Base-by-base conservation (phyloP, 768 basidiomycete species). In the Boletus subcaerulescens region DNA sequence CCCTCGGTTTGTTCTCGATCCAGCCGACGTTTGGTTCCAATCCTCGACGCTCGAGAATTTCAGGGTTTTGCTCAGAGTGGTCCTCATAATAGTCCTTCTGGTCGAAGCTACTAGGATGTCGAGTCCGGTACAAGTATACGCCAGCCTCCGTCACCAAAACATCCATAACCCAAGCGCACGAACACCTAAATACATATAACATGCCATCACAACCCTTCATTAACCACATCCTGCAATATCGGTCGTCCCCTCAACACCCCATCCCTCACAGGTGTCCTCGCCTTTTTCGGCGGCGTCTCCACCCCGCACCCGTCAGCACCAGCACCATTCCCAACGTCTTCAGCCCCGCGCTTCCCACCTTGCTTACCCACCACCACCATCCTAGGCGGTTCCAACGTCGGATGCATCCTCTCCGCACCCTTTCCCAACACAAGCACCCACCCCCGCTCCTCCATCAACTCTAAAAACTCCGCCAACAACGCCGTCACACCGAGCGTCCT, bases 391-490 rank as follows among this genome's bases (percentile, higher is more conserved):
- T 60, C 57, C 45, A 72, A 36, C 36, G 66, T 69, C 17, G 71
- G 66, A 69, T 91, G 89, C 53, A 77, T 59, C 26, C 50, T 58
- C 55, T 89, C 77, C 1, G 90, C 86, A 13, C 75, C 74, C 4
- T 73, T 60, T 0, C 78, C 80, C 45, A 97, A 74, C 12, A 61
- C 57, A 42, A 89, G 70, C 31, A 91, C 80, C 97, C 97, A 98
- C 0, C 74, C 73, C 48, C 76, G 79, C 26, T 67, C 74, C 11
- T 89, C 80, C 83, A 97, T 87, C 46, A 98, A 75, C 11, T 73
- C 67, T 59, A 98, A 83, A 72, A 98, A 95, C 26, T 88, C 81
- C 3, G 73, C 67, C 36, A 98, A 73, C 31, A 97, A 69, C 0
- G 83, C 71, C 0, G 82, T 80, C 26, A 69, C 66, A 40, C 81